Evolutionary conservation across 2,329 filamentous ascomycete genomes (phyloP), one percentile per base, ranked within the genome.

Genomic region (Clonostachys rhizophaga): DNA sequence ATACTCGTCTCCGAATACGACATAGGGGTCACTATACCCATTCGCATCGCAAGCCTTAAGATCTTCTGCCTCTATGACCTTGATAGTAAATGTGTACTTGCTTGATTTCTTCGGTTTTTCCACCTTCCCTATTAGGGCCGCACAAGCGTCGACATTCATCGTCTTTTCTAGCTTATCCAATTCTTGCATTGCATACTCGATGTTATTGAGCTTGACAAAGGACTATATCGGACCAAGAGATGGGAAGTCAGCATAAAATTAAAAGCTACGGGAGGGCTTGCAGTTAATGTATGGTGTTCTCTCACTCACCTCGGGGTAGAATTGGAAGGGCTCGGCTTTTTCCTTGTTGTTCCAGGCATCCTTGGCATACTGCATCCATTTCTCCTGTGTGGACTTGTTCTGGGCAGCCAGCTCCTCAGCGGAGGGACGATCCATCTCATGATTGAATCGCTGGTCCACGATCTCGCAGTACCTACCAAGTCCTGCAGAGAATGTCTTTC

Each of bases 11-110:
- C 92, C 89, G 52, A 99, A 82, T 14, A 99, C 92, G 33, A 99
- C 91, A 60, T 99, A 99, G 1, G 94, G 94, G 68, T 99, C 94
- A 62, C 92, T 97, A 54, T 87, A 83, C 35, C 94, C 94, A 58
- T 89, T 95, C 56, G 95, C 85, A 66, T 99, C 94, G 63, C 94
- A 97, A n/a, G 94, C 90, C 68, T 97, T 97, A 56, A 99, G 75
- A 58, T 99, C 94, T 68, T 99, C 94, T 9, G 89, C 94, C 67
- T 99, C 94, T 24, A 99, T 91, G 49, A 99, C 91, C 70, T 99
- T 99, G 69, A 99, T 91, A 1, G 94, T 97, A 68, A 99, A 99
- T 47, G 96, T 91, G 63, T 95, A 97, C 62, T 95, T 96, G 52
- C 83, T 87, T 40, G 86, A 82, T 57, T 83, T 86, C 56, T 83